phyloP scores from a whole-genome alignment of 352 stramenopile genomes.

The Pythium biforme region DNA sequence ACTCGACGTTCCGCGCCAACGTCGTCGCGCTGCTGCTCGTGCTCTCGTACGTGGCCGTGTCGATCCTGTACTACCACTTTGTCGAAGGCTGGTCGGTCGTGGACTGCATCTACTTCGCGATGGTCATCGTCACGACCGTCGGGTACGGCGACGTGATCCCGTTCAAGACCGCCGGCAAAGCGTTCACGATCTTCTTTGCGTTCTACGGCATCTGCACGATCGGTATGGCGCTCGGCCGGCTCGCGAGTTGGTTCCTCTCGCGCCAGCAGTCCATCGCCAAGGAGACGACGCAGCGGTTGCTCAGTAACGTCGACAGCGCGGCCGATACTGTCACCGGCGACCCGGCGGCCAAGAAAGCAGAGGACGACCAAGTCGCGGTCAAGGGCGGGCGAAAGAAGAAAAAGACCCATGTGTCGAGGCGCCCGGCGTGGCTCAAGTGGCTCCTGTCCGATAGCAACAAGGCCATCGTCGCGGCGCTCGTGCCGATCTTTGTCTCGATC shows the following conservation, averaged over 20 bases:
- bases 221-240: conserved; percentile 55
- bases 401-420: neutral
- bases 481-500: conserved; percentile 56
- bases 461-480: conserved; percentile 37
- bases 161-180: conserved; percentile 46
- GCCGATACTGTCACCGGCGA: conserved; percentile 17
- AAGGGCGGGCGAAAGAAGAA: conserved; percentile 1
- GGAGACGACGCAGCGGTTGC: conserved; percentile 47
- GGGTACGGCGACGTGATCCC: conserved; percentile 85
- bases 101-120: conserved; percentile 90
- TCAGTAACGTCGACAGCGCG: conserved; percentile 47
- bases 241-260: conserved; percentile 53
- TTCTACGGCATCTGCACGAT: conserved; percentile 76
- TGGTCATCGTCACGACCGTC: conserved; percentile 92
- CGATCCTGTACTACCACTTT: conserved; percentile 58
- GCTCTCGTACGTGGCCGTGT: conserved; percentile 53
- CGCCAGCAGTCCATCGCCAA: conserved; percentile 60
- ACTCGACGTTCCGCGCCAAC: conserved; percentile 27
- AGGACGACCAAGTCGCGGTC: conserved; percentile 20
- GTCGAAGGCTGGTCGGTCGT: conserved; percentile 59
- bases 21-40: conserved; percentile 47
- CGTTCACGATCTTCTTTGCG: conserved; percentile 88
- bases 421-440: conserved; percentile 35
- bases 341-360: conserved; percentile 11
- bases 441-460: conserved; percentile 56